Evolutionary conservation across 164 flowering plant species (phyloP), one percentile per base, ranked within the genome.

Genomic region (Akebia trifoliata): DNA sequence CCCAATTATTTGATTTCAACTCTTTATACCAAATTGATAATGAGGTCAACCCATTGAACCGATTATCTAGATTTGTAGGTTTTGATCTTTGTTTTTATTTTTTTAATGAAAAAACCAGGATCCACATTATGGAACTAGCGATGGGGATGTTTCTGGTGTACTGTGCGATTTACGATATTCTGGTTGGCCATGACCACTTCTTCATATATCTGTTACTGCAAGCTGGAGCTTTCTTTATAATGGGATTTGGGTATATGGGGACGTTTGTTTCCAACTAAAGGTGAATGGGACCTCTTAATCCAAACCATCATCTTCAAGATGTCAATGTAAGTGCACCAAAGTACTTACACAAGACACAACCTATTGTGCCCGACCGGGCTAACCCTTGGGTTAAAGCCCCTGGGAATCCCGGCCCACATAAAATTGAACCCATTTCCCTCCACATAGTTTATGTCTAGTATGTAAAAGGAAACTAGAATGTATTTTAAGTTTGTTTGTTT

Each of bases 201-300:
- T 84, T 50, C 69, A 40, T 84, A 0, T 84, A 80, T 31, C 79
- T 84, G 12, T 65, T 74, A 25, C 55, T 81, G 31, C 88, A 86
- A 72, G 76, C 88, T 3, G 70, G 53, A 6, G 78, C 90, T 14
- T 84, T 86, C 69, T 82, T 86, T 61, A 53, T 79, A 3, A 58
- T 74, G 56, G 94, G 87, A 25, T 60, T 84, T 51, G 79, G 88
- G 9, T 76, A 76, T 25, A 69, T 85, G 25, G 91, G 91, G 4
- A 82, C 81, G 10, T 69, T 78, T 43, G 78, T 80, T 10, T 67
- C 81, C 28, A 71, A 60, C 72, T 74, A 59, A 60, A 20, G 3
- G 31, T 7, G n/a, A 48, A 48, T n/a, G n/a, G n/a, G n/a, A n/a
- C n/a, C n/a, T n/a, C n/a, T n/a, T n/a, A n/a, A n/a, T n/a, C n/a